phyloP scores from a whole-genome alignment of 345 rosid species.

The Camelina laxa region DNA sequence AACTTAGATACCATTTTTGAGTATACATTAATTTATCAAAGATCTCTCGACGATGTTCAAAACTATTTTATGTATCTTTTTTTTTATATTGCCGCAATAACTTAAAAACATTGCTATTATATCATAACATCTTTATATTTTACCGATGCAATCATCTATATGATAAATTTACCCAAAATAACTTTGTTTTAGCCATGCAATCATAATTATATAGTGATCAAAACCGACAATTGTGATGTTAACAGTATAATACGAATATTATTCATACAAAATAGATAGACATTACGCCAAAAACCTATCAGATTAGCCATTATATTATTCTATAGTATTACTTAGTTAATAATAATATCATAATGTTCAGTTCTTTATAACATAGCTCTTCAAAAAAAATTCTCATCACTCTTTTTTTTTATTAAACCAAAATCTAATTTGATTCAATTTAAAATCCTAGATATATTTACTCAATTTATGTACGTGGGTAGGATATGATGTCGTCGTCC shows the following conservation, averaged over 20 bases:
- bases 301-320: background rate
- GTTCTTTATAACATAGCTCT: background rate
- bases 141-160: background rate
- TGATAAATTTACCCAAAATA: background rate
- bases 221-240: background rate
- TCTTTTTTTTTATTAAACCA: background rate
- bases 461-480: slow-evolving; percentile 17
- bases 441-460: background rate
- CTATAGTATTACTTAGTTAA: no score
- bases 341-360: background rate
- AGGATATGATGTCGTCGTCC: slow-evolving; percentile 7
- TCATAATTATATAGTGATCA: background rate
- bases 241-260: background rate
- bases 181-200: background rate
- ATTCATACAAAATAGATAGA: background rate
- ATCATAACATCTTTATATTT: background rate
- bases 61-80: background rate
- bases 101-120: background rate
- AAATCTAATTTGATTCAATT: background rate
- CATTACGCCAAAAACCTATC: background rate
- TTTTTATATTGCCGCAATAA: background rate
- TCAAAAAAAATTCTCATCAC: background rate
- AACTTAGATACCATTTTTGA: slow-evolving; percentile 36
- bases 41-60: background rate
- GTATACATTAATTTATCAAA: slow-evolving; percentile 11